Base-by-base conservation (phyloP, 257 asterid species). In the Rehmannia glutinosa region DNA sequence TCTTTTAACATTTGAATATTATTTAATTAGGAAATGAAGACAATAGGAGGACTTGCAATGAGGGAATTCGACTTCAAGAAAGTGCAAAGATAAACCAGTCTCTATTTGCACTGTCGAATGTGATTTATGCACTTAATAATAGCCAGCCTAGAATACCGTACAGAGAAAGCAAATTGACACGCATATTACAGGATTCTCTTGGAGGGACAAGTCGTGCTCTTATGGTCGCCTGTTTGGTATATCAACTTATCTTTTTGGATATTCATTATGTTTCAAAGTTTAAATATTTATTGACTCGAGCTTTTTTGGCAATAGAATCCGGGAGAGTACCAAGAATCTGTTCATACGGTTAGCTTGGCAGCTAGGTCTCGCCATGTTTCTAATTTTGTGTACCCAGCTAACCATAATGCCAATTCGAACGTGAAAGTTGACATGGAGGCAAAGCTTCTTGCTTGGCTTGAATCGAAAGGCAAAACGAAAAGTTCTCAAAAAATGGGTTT, bases 191-290 rank as follows among this genome's bases (percentile, higher is more conserved):
- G 73, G 97, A 90, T 78, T 93, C 98, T 66, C 95, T 93, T 41
- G 98, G 98, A 62, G 94, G 97, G 77, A 84, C 85, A 53, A 90
- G 96, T 24, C 87, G 81, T 33, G 85, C 97, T 58, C 83, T 93
- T 47, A 90, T 93, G 97, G 78, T 93, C 3, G 91, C 97, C 57
- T 93, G 99, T 73, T 77, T 90, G 95, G 99, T 93, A 87, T 42
- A 16, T 72, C 13, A 64, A 20, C 58, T 33, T 11, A 28, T 28
- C 27, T 59, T 65, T 43, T 15, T 30, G 6, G 15, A 36, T 61
- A 28, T 69, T 5, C 4, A 9, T 9, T 67, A 1, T 15, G 25
- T 59, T 5, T 42, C 13, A 11, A 4, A 7, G 23, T 6, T 43
- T 25, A 41, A 59, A 8, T 7, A 23, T 43, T 51, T 61, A 58